phyloP scores from a whole-genome alignment of 2,329 filamentous ascomycete genomes.

The Xylaria polymorpha region DNA sequence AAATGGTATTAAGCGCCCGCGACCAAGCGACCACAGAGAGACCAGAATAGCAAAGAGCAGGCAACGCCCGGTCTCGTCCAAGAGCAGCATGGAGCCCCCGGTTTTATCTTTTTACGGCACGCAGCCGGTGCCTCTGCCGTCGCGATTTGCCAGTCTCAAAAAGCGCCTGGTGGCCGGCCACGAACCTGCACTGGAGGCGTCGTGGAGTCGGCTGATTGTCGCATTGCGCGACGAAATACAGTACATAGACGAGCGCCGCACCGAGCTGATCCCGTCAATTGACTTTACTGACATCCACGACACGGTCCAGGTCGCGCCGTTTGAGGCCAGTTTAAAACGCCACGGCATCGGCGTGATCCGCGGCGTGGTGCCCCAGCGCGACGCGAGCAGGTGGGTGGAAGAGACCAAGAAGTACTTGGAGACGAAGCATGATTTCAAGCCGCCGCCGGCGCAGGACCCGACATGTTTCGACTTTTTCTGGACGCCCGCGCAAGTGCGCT shows the following conservation, averaged over 20 bases:
- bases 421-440: slow-evolving; percentile 60
- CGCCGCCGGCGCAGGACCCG: slow-evolving; percentile 70
- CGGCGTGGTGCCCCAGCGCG: slow-evolving; percentile 68
- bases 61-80: slow-evolving; percentile 49
- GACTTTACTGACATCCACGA: slow-evolving; percentile 64
- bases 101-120: slow-evolving; percentile 68
- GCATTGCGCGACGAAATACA: slow-evolving; percentile 64
- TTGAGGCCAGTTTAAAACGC: slow-evolving; percentile 67
- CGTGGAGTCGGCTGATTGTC: slow-evolving; percentile 65
- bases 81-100: slow-evolving; percentile 60
- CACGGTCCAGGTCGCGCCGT: slow-evolving; percentile 62
- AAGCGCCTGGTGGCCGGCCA: slow-evolving; percentile 64
- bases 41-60: slow-evolving; percentile 49
- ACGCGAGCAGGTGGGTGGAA: slow-evolving; percentile 68
- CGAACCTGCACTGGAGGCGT: slow-evolving; percentile 65
- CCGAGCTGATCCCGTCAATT: slow-evolving; percentile 66
- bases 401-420: slow-evolving; percentile 69
- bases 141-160: slow-evolving; percentile 68
- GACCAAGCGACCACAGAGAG: slow-evolving; percentile 49
- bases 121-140: slow-evolving; percentile 68
- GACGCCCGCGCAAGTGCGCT: slow-evolving; percentile 75
- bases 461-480: slow-evolving; percentile 80
- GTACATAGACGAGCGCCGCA: slow-evolving; percentile 62
- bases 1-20: slow-evolving; percentile 47
- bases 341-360: slow-evolving; percentile 74